Evolutionary conservation across 768 basidiomycete species (phyloP), one percentile per base, ranked within the genome.

Genomic region (Pulveroboletus sp.): DNA sequence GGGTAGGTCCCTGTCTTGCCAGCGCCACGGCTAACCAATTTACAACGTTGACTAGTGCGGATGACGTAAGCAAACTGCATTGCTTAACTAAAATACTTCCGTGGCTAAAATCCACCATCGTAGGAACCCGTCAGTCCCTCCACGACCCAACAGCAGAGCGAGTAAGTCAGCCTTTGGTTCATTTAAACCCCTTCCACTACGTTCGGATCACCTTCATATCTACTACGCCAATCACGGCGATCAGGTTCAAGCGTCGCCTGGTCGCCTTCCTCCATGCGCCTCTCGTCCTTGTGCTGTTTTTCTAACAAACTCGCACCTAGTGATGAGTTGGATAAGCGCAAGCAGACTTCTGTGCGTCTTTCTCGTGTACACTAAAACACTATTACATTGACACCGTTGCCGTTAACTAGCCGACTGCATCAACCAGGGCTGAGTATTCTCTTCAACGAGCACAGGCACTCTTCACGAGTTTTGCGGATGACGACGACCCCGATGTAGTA

Each of bases 381-480:
- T 8, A 14, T 33, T 36, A 26, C 21, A 36, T 49, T 52, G 51
- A 57, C 27, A 30, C 27, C 17, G 27, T 9, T 37, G 21, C 21
- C 32, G 8, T 38, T 8, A 33, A 45, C 14, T 6, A 56, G 42
- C 24, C 57, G 18, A 42, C 36, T 36, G 41, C 43, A 47, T 51
- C 50, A 17, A 15, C 50, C 35, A 46, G 10, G 40, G 38, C 62
- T 27, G 64, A 77, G 8, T 89, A 85, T 67, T 75, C 74, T 15
- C 59, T 73, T 11, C 67, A 75, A 39, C 76, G 75, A 40, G 76
- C 82, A 15, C 68, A 73, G 21, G 69, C 68, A 1, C 73, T 90
- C 14, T 92, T 91, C 72, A 69, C 69, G 44, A 66, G 62, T 3
- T 89, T 87, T 59, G 79, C 81, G 8, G 86, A 89, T 42, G 70